These are phyloP conservation scores for Pseudocercospora eumusae DNA, from an alignment of 2,329 filamentous ascomycete genomes.

Conservation along the genomic window DNA sequence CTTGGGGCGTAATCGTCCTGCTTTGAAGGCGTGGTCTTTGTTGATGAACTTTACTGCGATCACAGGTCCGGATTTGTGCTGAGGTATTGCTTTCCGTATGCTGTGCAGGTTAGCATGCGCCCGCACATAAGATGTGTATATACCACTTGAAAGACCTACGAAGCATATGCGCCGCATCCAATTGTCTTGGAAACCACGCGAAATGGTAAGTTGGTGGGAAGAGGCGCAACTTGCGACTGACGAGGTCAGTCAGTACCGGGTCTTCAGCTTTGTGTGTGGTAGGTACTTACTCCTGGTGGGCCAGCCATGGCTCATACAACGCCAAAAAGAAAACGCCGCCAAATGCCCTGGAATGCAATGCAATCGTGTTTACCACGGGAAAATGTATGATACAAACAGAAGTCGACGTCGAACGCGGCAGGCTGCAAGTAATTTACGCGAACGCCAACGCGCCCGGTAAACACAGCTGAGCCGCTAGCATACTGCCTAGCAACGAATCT, in stretches of 20 bases:
- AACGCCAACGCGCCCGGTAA: constrained; percentile 12
- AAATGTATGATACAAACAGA: background rate
- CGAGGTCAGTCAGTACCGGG: constrained; percentile 13
- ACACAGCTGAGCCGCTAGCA: constrained; percentile 8
- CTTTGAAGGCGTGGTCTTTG: constrained; percentile 87
- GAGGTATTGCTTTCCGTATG: constrained; percentile 88
- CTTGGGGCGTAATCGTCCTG: constrained; percentile 83
- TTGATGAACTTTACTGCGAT: constrained; percentile 99
- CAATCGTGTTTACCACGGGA: background rate
- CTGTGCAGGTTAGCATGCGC: constrained; percentile 47
- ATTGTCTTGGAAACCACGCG: constrained; percentile 95
- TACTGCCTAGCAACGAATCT: constrained; percentile 12
- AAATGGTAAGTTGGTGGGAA: constrained; percentile 85
- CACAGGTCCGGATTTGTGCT: constrained; percentile 67
- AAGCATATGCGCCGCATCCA: constrained; percentile 94
- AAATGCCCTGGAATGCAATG: constrained; percentile 8
- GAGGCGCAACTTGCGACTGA: constrained; percentile 82
- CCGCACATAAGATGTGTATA: background rate
- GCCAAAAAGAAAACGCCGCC: constrained; percentile 32
- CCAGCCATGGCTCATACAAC: constrained; percentile 26
- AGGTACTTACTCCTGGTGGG: constrained; percentile 38
- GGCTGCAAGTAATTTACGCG: constrained; percentile 8
- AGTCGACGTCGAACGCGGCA: background rate
- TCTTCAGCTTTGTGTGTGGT: constrained; percentile 3
- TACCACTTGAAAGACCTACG: constrained; percentile 60